A percentile compares a stretch with the other conserved stretches of the same genome.
Evolutionary conservation across 2,329 filamentous ascomycete genomes (phyloP).

Genomic region (Aureobasidium sp.): DNA sequence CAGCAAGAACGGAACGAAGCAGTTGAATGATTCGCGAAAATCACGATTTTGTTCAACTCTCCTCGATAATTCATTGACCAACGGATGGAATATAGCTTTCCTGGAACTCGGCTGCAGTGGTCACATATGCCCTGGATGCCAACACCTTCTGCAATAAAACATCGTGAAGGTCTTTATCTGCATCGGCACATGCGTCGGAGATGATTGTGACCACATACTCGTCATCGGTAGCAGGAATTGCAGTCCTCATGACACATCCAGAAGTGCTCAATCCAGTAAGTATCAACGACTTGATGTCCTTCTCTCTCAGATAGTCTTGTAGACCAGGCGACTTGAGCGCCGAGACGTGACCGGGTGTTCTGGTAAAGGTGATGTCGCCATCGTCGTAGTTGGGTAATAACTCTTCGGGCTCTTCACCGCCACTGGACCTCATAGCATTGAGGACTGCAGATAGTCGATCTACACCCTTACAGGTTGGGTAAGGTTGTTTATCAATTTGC

Average conservation of each 20-base stretch:
- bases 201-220: background rate
- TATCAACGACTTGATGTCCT: conserved; percentile 20
- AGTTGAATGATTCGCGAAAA: too few species aligned
- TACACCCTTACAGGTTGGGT: background rate
- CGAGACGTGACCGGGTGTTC: conserved; percentile 22
- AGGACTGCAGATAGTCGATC: too few species aligned
- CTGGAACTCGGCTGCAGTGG: too few species aligned
- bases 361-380: conserved; percentile 20
- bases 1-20: background rate
- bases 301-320: conserved; percentile 19
- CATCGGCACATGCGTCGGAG: background rate
- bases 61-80: background rate
- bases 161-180: background rate
- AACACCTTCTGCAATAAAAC: background rate
- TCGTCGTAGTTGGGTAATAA: conserved; percentile 12
- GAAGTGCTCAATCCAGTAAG: conserved; percentile 17
- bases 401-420: background rate
- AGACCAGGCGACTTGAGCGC: conserved; percentile 24
- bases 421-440: too few species aligned
- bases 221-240: background rate
- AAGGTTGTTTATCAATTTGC: background rate
- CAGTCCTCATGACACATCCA: background rate
- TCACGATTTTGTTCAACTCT: too few species aligned
- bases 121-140: background rate
- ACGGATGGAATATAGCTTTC: background rate